Evolutionary conservation across 108 stramenopile genomes (phyloP).

Genomic region (Tribonema minus): DNA sequence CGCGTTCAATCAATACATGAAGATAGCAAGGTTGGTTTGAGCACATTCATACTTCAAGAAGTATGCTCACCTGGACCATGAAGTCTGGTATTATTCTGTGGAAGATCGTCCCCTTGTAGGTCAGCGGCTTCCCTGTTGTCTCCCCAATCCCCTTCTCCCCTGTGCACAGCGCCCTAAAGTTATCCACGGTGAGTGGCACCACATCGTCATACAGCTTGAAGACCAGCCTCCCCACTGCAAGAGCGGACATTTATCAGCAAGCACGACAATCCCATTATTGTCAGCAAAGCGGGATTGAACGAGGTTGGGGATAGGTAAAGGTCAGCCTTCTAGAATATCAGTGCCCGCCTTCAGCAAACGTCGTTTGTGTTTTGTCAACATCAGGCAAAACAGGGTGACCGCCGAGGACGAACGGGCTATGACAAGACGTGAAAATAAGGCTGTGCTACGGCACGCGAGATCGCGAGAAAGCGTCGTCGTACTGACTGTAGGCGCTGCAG

Average conservation of each 20-base stretch:
- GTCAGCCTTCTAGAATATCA: neutral
- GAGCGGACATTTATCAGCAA: neutral
- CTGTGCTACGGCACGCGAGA: no score
- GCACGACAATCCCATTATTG: neutral
- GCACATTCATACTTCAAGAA: neutral
- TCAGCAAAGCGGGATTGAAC: neutral
- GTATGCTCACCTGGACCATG: conserved; percentile 45
- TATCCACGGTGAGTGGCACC: conserved; percentile 1
- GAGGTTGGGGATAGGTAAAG: neutral
- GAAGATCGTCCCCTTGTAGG: conserved; percentile 78
- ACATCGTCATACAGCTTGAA: conserved; percentile 6
- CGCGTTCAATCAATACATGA: neutral
- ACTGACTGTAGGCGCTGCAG: no score
- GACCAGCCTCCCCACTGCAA: conserved; percentile 4
- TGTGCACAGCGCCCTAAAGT: conserved; percentile 68
- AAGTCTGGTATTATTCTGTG: conserved; percentile 83
- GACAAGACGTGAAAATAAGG: no score
- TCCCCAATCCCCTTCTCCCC: conserved; percentile 56
- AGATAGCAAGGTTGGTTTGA: neutral
- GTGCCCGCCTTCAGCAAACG: neutral
- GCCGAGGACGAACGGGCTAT: no score
- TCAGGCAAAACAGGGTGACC: no score
- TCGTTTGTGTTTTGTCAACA: no score
- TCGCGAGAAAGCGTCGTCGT: no score
- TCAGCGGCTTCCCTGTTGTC: conserved; percentile 31